Evolutionary conservation across 2,329 filamentous ascomycete species (phyloP).

Genomic region (Polytolypa hystricis): DNA sequence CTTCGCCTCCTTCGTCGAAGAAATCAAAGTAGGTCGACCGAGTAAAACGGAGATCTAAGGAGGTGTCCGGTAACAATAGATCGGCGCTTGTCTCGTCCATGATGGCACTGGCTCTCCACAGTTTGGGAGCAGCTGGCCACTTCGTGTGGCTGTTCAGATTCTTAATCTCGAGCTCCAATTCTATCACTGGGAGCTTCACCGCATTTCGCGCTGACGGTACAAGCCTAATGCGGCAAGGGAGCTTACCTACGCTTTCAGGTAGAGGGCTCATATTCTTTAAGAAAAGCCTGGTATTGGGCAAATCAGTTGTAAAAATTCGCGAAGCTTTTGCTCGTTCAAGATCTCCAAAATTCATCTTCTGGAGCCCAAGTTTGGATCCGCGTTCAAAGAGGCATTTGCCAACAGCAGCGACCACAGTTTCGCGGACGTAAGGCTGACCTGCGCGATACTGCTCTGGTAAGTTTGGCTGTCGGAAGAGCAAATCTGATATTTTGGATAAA

Average conservation of each 20-base stretch:
- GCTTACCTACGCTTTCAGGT: conserved; percentile 9
- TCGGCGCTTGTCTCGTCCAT: conserved; percentile 23
- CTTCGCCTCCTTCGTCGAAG: conserved; percentile 8
- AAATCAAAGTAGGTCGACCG: conserved; percentile 23
- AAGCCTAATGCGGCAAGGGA: conserved; percentile 22
- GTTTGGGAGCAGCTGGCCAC: conserved; percentile 6
- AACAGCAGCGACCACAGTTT: conserved; percentile 26
- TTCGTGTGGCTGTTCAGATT: neutral
- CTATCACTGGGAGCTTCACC: conserved; percentile 17
- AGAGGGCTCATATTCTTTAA: conserved; percentile 18
- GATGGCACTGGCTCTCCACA: conserved; percentile 23
- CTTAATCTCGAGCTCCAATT: conserved; percentile 24
- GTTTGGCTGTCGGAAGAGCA: conserved; percentile 4
- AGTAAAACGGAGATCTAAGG: conserved; percentile 30
- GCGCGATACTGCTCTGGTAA: neutral
- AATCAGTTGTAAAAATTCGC: conserved; percentile 23
- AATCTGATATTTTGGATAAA: conserved; percentile 7
- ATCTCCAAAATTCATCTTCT: conserved; percentile 19
- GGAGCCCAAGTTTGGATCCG: neutral
- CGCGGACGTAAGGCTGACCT: conserved; percentile 14
- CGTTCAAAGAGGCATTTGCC: conserved; percentile 30
- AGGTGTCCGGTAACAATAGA: conserved; percentile 29
- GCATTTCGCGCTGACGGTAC: conserved; percentile 20
- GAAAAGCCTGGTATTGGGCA: conserved; percentile 24
- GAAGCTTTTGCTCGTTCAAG: conserved; percentile 21